Base-by-base conservation (phyloP, 768 basidiomycete species). In the Boletus pseudopeckii region DNA sequence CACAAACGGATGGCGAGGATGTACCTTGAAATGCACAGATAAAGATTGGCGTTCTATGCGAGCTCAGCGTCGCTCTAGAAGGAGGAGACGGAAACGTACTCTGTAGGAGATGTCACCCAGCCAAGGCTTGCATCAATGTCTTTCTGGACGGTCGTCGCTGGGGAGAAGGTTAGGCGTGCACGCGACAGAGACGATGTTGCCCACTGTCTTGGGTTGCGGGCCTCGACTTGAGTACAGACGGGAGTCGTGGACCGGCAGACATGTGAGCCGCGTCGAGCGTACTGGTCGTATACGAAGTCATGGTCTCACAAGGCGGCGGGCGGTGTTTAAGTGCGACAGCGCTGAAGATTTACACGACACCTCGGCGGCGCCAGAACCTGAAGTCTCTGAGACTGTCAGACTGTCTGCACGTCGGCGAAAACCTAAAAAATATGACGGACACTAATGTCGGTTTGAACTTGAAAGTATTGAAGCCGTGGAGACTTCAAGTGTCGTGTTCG, bases 31-130 rank as follows among this genome's bases (percentile, higher is more conserved):
- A 72, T 4, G 77, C 84, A 60, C 90, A 92, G 52, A 92, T 90
- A 65, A 81, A 89, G n/a, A 92, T 86, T 1, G 88, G 83, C 2
- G 88, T 90, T 57, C 90, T 91, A 53, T 22, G 45, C 45, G 48
- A 32, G 28, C 18, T 55, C 11, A 62, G 55, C 28, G 40, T 57
- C 17, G 46, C 39, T 37, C 28, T 32, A 45, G 30, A 13, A 24
- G 51, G 15, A n/a, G 18, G 18, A 8, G 34, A 18, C 7, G 45
- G 33, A 55, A 39, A 42, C 84, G 47, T 63, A 90, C 89, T 86
- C 81, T 47, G 77, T 62, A 11, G 89, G 85, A 26, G 77, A 78
- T 0, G 89, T 87, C 32, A 84, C 80, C 47, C 81, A 81, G 3
- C 79, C 86, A 22, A 82, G 72, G 14, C 77, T 79, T 3, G 77